These are phyloP conservation scores for Yamadazyma philogaea DNA, from an alignment of 805 yeast species.

Conservation along the genomic window DNA sequence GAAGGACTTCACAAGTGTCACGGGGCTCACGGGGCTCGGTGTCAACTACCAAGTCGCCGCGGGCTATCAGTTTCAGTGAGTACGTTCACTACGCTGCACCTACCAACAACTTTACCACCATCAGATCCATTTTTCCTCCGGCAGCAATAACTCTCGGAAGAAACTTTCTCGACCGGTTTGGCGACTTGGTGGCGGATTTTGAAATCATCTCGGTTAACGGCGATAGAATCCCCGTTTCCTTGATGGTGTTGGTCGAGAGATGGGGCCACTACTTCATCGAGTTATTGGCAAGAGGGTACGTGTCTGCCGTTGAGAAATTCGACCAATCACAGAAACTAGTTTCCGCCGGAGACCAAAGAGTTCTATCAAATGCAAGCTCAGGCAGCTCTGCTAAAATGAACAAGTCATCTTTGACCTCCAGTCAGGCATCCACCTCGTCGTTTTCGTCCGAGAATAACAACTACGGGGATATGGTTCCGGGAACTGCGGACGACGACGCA, in stretches of 20 bases:
- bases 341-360: constrained; percentile 4
- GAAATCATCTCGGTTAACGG: constrained; percentile 72
- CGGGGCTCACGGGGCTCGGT: constrained; percentile 10
- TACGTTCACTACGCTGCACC: constrained; percentile 78
- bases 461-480: not conserved
- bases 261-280: constrained; percentile 75
- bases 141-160: constrained; percentile 76
- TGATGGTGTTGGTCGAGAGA: constrained; percentile 59
- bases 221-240: constrained; percentile 60
- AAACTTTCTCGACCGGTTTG: constrained; percentile 66
- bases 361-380: constrained; percentile 4
- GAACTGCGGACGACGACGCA: constrained; percentile 6
- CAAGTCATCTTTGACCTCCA: constrained; percentile 8
- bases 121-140: constrained; percentile 69
- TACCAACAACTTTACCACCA: constrained; percentile 59
- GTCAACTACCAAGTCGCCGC: constrained; percentile 18
- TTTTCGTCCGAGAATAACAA: constrained; percentile 3
- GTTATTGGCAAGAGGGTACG: constrained; percentile 60
- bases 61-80: constrained; percentile 53
- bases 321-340: constrained; percentile 23
- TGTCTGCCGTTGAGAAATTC: constrained; percentile 48
- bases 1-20: constrained; percentile 14
- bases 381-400: not conserved
- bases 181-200: constrained; percentile 63
- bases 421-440: constrained; percentile 6